Evolutionary conservation across 148 eudicot species (phyloP).

Genomic region (Vaccinium myrtillus): DNA sequence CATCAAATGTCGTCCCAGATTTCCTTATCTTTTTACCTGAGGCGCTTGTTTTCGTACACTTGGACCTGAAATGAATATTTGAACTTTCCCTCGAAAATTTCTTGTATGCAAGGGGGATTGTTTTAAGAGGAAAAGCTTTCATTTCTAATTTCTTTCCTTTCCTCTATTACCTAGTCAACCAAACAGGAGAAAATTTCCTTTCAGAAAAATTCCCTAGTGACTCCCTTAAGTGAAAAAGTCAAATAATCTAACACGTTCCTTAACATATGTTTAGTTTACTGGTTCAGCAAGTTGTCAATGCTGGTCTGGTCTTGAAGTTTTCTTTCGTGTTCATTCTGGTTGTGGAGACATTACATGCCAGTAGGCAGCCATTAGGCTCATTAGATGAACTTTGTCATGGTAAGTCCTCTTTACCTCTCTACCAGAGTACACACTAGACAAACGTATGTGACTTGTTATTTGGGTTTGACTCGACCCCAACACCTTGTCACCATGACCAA

Average conservation of each 20-base stretch:
- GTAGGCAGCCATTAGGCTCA: neutral
- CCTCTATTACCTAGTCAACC: neutral
- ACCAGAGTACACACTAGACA: neutral
- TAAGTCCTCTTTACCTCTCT: neutral
- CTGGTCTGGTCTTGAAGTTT: neutral
- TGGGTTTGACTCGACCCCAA: neutral
- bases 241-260: neutral
- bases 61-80: neutral
- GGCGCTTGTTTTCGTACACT: neutral
- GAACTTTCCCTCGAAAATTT: neutral
- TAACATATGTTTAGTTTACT: neutral
- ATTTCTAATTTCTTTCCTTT: constrained; percentile 3
- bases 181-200: neutral
- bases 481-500: neutral
- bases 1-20: neutral
- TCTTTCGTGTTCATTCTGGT: neutral
- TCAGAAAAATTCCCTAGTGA: neutral
- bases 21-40: neutral
- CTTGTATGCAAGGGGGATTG: neutral
- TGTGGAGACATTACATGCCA: neutral
- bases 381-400: neutral
- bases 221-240: neutral
- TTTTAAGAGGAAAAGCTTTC: neutral
- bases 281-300: neutral
- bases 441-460: neutral